Base-by-base conservation (phyloP, 148 eudicot genomes). In the Rhododendron henanense region DNA sequence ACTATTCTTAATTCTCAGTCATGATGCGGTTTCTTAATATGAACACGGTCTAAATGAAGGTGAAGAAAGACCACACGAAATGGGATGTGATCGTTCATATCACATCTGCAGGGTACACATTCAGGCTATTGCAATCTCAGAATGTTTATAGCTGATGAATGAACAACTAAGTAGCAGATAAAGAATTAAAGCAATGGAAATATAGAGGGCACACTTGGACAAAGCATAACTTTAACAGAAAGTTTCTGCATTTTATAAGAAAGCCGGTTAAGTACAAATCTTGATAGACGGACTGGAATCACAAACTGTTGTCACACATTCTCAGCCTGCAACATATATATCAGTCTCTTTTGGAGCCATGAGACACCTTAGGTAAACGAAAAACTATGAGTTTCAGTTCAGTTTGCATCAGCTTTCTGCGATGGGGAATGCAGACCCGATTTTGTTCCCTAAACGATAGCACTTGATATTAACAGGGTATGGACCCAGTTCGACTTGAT, bases 401-500 rank as follows among this genome's bases (percentile, higher is more conserved):
- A 67, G 10, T 16, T 69, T 69, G 37, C 74, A 84, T 88, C 90
- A 94, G 71, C 82, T 83, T 51, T 93, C 98, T 69, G 99, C 95
- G 0, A 97, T 87, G 3, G 99, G 98, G 88, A 95, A 97, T 69
- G 93, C 98, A 74, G 98, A 94, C 28, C 99, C 98, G 69, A 97
- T 91, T 65, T 89, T 95, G 90, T 95, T 92, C 5, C 96, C 96
- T 0, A 90, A 85, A 50, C 88, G 98, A 86, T 95, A 97, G 89
- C 99, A 97, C 88, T 95, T 97, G 88, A 97, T 87, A 84, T 93
- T 97, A 71, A 97, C 98, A 39, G 91, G 85, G 93, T 95, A 97
- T 2, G 98, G 99, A 85, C 99, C 99, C 39, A 97, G 91, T 79
- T 93, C 90, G 14, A 97, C 91, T 61, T 85, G 88, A 92, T 97